These are phyloP conservation scores for Sanghuangporus baumii DNA, from an alignment of 1,284 basidiomycete species.

Conservation along the genomic window DNA sequence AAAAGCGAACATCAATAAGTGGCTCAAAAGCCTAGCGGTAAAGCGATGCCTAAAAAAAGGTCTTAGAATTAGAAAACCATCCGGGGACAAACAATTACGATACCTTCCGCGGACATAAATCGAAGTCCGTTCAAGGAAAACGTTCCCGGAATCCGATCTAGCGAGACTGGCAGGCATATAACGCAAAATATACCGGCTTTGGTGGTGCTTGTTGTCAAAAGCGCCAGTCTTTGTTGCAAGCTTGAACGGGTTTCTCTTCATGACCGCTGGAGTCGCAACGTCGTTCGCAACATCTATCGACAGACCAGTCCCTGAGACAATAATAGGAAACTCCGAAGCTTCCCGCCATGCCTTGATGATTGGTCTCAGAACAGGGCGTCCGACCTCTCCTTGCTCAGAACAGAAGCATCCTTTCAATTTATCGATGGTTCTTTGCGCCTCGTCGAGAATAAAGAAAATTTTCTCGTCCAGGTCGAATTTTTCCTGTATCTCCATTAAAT, in stretches of 20 bases:
- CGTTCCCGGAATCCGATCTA: neutral
- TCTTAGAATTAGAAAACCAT: neutral
- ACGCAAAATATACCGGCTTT: neutral
- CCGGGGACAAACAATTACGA: neutral
- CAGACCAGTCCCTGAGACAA: neutral
- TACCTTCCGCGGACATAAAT: neutral
- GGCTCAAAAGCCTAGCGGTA: neutral
- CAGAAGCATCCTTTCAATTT: neutral
- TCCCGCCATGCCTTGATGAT: neutral
- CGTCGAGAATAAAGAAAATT: neutral
- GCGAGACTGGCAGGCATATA: neutral
- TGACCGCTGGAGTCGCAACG: neutral
- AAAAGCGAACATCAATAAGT: neutral
- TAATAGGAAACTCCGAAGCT: neutral
- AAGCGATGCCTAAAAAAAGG: neutral
- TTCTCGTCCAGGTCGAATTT: neutral
- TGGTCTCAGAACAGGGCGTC: neutral
- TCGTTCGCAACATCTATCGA: neutral
- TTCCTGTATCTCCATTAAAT: neutral
- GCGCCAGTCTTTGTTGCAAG: neutral
- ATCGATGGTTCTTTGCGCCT: neutral
- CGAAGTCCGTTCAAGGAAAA: neutral
- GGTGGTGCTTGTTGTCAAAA: neutral
- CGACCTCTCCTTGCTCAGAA: neutral
- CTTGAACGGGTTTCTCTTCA: neutral